Evolutionary conservation across 305 asterid genomes (phyloP), one percentile per base, ranked within the genome.

Genomic region (Rubia balearica): DNA sequence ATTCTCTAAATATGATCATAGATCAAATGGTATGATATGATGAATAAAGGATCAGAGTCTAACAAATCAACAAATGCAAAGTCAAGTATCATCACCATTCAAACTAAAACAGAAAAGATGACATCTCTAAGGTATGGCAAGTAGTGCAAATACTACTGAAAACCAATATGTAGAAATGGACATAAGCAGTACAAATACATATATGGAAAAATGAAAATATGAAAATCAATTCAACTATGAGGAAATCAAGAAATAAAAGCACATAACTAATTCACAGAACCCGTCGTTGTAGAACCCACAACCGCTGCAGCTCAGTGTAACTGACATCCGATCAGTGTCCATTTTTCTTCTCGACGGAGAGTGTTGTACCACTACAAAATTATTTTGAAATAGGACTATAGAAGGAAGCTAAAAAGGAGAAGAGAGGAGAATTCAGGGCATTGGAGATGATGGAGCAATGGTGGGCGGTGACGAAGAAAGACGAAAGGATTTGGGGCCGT

Each of bases 121-220:
- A n/a, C 53, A 12, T 10, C 24, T n/a, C 22, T 51, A n/a, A 53
- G 60, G 69, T 68, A 42, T 36, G 7, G 7, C 40, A 36, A 71
- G 71, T 51, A 62, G 40, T 22, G 8, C 30, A 42, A 64, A 72
- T 72, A 79, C 85, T 88, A 91, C 98, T 83, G 96, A 96, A 65
- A 91, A 83, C 92, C 95, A 91, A 80, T 86, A 77, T 74, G 81
- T 79, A 55, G 80, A 83, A 36, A 91, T 42, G 1, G 85, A 72
- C 76, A 88, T 96, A 56, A 73, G 13, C 59, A 82, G 74, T 40
- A 90, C 83, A 46, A 89, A 84, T 51, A 85, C 12, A 30, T 96
- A 89, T 76, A 80, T 89, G 70, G 72, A 64, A 71, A 80, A 78
- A 93, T 17, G 98, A 97, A 71, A 91, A 91, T 76, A 96, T 93